Conservation (phyloP, 2,329 filamentous ascomycete genomes). For the Fusarium penzigii region DNA sequence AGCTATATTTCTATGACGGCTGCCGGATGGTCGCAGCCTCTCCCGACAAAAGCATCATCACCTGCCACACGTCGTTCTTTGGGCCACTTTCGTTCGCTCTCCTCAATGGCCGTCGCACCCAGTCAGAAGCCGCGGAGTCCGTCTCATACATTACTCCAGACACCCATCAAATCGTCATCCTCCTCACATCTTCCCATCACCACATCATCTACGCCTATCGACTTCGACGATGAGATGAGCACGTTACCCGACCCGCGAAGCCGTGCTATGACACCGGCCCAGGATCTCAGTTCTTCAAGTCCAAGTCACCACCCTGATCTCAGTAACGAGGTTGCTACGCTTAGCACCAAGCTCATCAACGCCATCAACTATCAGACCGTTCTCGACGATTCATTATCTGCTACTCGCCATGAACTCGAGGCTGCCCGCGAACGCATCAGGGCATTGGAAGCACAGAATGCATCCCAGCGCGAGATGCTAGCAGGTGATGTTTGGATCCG, state of each 20-base stretch:
- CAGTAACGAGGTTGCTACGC: conserved; percentile 75
- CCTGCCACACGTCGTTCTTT: conserved; percentile 37
- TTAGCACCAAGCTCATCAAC: conserved; percentile 95
- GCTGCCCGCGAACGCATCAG: conserved; percentile 66
- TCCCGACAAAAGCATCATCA: conserved; percentile 23
- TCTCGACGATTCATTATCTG: conserved; percentile 84
- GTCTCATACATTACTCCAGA: conserved; percentile 34
- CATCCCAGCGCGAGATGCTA: conserved; percentile 71
- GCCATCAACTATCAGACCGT: conserved; percentile 96
- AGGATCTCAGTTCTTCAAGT: conserved; percentile 34
- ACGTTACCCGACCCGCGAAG: conserved; percentile 67
- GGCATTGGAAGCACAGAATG: conserved; percentile 65
- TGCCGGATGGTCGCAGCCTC: conserved; percentile 52
- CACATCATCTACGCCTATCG: conserved; percentile 40
- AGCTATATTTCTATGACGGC: conserved; percentile 51
- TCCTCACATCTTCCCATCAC: conserved; percentile 38
- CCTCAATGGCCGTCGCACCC: conserved; percentile 49
- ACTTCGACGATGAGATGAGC: conserved; percentile 63
- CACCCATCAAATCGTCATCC: conserved; percentile 42
- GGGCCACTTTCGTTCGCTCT: conserved; percentile 55
- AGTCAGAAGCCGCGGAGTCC: conserved; percentile 40
- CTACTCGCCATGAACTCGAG: conserved; percentile 81
- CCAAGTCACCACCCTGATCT: conserved; percentile 55
- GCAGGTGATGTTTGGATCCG: conserved; percentile 74
- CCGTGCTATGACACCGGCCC: conserved; percentile 49